Conservation (phyloP, 805 yeast genomes). For the Kodamaea kakaduensis region DNA sequence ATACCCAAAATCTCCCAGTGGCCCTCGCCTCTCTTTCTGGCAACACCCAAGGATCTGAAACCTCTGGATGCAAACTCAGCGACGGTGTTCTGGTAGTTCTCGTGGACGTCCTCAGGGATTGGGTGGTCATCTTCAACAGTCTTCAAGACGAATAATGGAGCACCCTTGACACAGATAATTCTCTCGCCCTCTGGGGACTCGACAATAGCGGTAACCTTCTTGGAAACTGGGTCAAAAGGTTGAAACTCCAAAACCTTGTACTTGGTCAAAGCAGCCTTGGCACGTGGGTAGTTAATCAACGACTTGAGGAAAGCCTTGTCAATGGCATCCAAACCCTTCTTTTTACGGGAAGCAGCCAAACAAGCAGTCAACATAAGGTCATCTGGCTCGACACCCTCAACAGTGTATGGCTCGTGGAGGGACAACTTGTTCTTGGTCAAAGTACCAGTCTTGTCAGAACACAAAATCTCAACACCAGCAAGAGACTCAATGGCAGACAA, state of each 20-base stretch:
- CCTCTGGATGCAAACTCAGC: slow-evolving; percentile 98
- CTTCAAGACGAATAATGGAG: slow-evolving; percentile 93
- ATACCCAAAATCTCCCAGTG: slow-evolving; percentile 98
- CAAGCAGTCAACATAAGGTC: slow-evolving; percentile 97
- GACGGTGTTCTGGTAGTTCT: slow-evolving; percentile 93
- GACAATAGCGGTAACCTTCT: slow-evolving; percentile 92
- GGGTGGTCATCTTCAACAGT: slow-evolving; percentile 97
- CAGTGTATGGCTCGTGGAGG: slow-evolving; percentile 95
- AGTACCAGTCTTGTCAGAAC: slow-evolving; percentile 98
- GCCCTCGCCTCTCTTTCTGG: slow-evolving; percentile 97
- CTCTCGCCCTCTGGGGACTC: slow-evolving; percentile 96
- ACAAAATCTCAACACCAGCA: slow-evolving; percentile 96
- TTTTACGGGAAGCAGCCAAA: slow-evolving; percentile 96
- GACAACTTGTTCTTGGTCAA: slow-evolving; percentile 96
- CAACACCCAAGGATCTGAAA: slow-evolving; percentile 98
- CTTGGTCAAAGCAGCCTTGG: slow-evolving; percentile 87
- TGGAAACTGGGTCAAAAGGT: slow-evolving; percentile 97
- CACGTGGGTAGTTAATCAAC: slow-evolving; percentile 82
- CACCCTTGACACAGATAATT: slow-evolving; percentile 95
- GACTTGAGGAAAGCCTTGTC: slow-evolving; percentile 96
- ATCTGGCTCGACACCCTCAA: slow-evolving; percentile 93
- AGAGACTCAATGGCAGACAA: slow-evolving; percentile 94
- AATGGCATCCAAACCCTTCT: slow-evolving; percentile 96
- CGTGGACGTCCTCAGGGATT: slow-evolving; percentile 88
- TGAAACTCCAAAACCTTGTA: slow-evolving; percentile 94